Conservation (phyloP, 2,329 filamentous ascomycete genomes). For the Neurospora sp. region DNA sequence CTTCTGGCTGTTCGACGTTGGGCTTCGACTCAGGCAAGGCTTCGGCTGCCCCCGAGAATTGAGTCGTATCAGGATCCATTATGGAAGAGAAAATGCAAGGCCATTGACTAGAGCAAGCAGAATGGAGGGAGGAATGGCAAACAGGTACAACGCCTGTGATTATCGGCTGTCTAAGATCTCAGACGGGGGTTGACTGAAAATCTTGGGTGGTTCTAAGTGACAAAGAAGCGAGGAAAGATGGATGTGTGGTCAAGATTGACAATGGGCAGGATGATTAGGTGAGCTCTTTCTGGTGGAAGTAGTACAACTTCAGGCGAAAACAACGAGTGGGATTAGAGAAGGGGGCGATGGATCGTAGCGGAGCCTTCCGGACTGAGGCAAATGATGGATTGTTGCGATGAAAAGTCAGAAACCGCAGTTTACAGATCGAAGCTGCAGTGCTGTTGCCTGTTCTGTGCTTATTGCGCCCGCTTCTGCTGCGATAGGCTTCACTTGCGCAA, state of each 20-base stretch:
- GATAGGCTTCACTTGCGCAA: not conserved
- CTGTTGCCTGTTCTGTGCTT: not conserved
- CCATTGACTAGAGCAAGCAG: not conserved
- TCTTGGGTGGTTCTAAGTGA: not conserved
- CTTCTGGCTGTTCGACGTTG: not conserved
- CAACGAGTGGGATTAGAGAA: not conserved
- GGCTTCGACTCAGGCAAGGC: not conserved
- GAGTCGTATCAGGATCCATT: not conserved
- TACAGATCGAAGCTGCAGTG: not conserved
- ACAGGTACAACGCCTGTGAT: not conserved
- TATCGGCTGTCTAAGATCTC: not conserved
- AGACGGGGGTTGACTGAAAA: not conserved
- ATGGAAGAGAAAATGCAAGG: not conserved
- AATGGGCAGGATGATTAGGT: not conserved
- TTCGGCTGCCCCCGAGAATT: not conserved
- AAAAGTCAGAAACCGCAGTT: not conserved
- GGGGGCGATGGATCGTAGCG: not conserved
- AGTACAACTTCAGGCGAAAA: not conserved
- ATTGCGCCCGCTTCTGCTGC: not conserved
- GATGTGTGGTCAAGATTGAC: not conserved
- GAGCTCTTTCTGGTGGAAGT: not conserved
- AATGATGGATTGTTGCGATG: not conserved
- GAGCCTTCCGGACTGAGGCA: not conserved
- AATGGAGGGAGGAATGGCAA: not conserved
- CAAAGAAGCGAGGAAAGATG: not conserved